Evolutionary conservation across 306 rosid genomes (phyloP), one percentile per base, ranked within the genome.

Genomic region (Medicago ruthenica): DNA sequence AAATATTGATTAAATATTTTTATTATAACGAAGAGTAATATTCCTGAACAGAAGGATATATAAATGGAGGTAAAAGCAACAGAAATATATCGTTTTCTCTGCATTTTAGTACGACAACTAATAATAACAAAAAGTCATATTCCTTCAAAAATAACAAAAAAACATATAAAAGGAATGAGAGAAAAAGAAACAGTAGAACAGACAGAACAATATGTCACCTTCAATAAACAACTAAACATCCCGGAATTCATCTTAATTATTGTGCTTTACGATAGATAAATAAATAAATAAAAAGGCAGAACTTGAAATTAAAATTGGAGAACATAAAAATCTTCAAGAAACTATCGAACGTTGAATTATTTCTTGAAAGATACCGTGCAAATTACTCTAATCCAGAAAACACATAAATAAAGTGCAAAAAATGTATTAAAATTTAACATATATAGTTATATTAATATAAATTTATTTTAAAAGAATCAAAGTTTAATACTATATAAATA

Each of bases 131-230:
- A 51, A 17, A 12, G 74, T 22, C 41, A 53, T 65, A n/a, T n/a
- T n/a, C n/a, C n/a, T n/a, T n/a, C n/a, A n/a, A n/a, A n/a, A n/a
- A 24, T 24, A 58, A 51, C 47, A 63, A 40, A 53, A 17, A 12
- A 70, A 20, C 42, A 54, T 66, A 40, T 31, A 39, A 41, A 80
- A 74, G 0, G 59, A 47, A 68, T 47, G 55, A 48, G 27, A 40
- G 64, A 67, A 36, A 27, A 59, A 34, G 7, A 74, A 57, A 74
- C 9, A 48, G 47, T n/a, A 57, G 27, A 57, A 11, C 64, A 60
- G 64, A 62, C 40, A 18, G 63, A 74, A 69, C 44, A 75, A 70
- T 17, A 59, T 8, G 72, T 68, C 80, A 12, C 59, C 66, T 74
- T 74, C 71, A 58, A 9, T 37, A 7, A 57, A 80, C 75, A 73